Evolutionary conservation across 148 eudicot genomes (phyloP).

Genomic region (Rhododendron ferrugineum): DNA sequence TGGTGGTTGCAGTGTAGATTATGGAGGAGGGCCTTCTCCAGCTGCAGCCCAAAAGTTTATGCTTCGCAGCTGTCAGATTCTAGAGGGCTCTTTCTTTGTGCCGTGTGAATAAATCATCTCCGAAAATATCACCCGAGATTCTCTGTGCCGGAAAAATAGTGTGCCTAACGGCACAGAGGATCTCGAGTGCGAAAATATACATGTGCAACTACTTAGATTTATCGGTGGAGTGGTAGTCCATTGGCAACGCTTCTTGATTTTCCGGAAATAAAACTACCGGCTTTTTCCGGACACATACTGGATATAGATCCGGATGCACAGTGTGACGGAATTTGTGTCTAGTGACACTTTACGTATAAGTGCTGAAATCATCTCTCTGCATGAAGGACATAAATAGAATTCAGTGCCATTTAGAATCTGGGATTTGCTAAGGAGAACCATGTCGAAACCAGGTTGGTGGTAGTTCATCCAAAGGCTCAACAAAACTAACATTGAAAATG

Average conservation of each 20-base stretch:
- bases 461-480: not conserved
- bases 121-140: not conserved
- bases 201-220: no score
- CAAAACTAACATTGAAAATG: not conserved
- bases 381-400: no score
- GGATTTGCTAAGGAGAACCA: not conserved
- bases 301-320: not conserved
- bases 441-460: not conserved
- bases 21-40: not conserved
- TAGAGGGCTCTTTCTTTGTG: not conserved
- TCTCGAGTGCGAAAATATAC: no score
- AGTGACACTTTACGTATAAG: no score
- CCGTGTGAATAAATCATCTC: not conserved
- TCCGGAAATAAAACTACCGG: no score
- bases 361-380: not conserved
- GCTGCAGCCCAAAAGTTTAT: not conserved
- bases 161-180: no score
- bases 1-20: not conserved
- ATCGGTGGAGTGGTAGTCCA: no score
- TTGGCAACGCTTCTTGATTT: no score
- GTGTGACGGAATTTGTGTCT: no score
- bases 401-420: not conserved
- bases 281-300: not conserved
- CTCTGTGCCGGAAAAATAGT: no score
- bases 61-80: constrained; percentile 6